Conservation (phyloP, 2,329 filamentous ascomycete species). For the Neonectria hederae region DNA sequence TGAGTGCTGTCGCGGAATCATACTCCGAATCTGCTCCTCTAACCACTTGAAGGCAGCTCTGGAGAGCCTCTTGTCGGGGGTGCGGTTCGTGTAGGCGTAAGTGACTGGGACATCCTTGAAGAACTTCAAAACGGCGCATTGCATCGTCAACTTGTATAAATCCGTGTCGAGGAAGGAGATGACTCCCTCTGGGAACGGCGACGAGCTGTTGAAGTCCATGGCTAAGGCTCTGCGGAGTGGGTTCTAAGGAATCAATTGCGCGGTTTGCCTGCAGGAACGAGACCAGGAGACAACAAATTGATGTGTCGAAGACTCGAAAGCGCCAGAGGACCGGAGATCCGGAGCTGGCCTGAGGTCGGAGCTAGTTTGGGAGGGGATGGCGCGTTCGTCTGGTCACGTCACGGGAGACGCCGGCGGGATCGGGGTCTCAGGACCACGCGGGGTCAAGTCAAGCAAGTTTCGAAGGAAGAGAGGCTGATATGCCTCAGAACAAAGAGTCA, state of each 20-base stretch:
- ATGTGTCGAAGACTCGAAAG: neutral
- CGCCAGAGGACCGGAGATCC: conserved; percentile 24
- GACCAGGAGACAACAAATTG: neutral
- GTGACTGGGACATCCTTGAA: conserved; percentile 85
- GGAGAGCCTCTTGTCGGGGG: conserved; percentile 90
- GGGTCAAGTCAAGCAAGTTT: conserved; percentile 5
- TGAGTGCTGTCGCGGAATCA: conserved; percentile 39
- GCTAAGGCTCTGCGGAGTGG: conserved; percentile 6
- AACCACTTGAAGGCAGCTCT: conserved; percentile 88
- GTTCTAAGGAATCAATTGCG: neutral
- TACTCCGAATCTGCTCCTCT: conserved; percentile 81
- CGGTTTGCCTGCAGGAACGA: neutral
- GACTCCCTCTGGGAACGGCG: conserved; percentile 77
- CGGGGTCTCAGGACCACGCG: conserved; percentile 7
- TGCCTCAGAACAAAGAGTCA: neutral
- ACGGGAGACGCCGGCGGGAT: conserved; percentile 9
- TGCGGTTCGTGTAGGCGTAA: conserved; percentile 95
- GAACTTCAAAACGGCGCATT: conserved; percentile 94
- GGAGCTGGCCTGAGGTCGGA: conserved; percentile 26
- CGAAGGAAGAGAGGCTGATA: neutral
- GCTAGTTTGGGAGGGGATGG: conserved; percentile 13
- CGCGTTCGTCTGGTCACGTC: conserved; percentile 3
- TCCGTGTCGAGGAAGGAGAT: conserved; percentile 85
- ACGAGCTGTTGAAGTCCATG: conserved; percentile 75
- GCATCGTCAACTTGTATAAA: conserved; percentile 98